phyloP scores from a whole-genome alignment of 1,139 yeast genomes.

The Waltiozyma sp. region DNA sequence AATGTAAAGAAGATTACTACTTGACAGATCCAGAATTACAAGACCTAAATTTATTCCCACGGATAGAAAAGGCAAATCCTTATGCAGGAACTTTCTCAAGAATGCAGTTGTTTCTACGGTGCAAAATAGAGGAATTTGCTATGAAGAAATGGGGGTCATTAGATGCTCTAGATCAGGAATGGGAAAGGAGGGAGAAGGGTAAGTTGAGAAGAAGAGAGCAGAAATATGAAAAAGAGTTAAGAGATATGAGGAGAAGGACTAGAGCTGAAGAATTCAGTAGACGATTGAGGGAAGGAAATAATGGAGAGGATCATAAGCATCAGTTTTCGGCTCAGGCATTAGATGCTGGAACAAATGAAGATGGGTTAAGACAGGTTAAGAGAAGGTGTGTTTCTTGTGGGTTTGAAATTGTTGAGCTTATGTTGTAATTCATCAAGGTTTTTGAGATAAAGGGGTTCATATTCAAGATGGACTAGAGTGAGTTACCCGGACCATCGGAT shows the following conservation, averaged over 20 bases:
- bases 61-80: slow-evolving; percentile 88
- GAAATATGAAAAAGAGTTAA: slow-evolving; percentile 61
- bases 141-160: slow-evolving; percentile 92
- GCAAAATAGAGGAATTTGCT: slow-evolving; percentile 87
- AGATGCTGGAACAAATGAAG: slow-evolving; percentile 26
- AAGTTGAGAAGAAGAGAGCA: slow-evolving; percentile 68
- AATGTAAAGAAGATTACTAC: slow-evolving; percentile 84
- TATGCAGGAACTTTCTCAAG: slow-evolving; percentile 68
- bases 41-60: slow-evolving; percentile 56
- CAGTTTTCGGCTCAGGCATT: slow-evolving; percentile 58
- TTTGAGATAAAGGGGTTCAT: too few species aligned
- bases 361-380: slow-evolving; percentile 36
- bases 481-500: too few species aligned
- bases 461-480: too few species aligned
- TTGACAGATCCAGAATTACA: slow-evolving; percentile 85
- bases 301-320: slow-evolving; percentile 54
- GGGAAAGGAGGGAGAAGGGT: slow-evolving; percentile 70
- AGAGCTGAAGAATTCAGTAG: slow-evolving; percentile 86
- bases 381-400: slow-evolving; percentile 79
- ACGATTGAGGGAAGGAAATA: slow-evolving; percentile 42
- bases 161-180: slow-evolving; percentile 83
- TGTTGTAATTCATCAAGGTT: too few species aligned
- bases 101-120: slow-evolving; percentile 85
- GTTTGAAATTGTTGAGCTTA: slow-evolving; percentile 61
- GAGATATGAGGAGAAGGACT: slow-evolving; percentile 82